A percentile compares a stretch with the other conserved stretches of the same genome.
Conservation (phyloP, 177 flowering plant genomes). For the Vitis hybrid region DNA sequence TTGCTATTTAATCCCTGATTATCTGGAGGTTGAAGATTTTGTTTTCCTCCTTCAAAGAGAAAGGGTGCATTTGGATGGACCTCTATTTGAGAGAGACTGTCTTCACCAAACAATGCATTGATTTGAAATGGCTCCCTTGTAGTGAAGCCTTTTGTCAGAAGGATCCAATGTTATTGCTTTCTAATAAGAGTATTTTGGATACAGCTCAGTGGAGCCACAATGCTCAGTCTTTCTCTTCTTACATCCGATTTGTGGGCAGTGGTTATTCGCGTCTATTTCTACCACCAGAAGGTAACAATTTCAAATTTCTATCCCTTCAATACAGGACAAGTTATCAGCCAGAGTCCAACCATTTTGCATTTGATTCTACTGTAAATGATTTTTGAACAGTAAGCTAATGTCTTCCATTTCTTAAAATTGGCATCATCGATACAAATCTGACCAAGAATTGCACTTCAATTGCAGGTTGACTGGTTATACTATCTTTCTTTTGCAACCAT, state of each 20-base stretch:
- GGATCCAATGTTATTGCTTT: background rate
- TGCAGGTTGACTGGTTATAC: constrained; percentile 85
- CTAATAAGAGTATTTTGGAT: background rate
- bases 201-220: constrained; percentile 69
- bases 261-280: constrained; percentile 57
- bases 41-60: background rate
- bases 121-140: no score
- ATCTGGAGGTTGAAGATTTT: background rate
- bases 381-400: background rate
- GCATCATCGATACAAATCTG: background rate
- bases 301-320: background rate
- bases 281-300: constrained; percentile 62
- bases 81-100: no score
- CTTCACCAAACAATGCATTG: no score
- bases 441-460: constrained; percentile 1
- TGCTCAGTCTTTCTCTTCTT: constrained; percentile 75
- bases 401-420: background rate
- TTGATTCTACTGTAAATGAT: background rate
- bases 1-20: background rate
- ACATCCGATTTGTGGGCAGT: constrained; percentile 92
- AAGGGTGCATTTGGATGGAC: background rate
- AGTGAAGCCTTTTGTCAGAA: no score
- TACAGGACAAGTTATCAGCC: background rate
- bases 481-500: constrained; percentile 55
- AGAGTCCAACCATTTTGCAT: background rate